Conservation (phyloP, 2,329 filamentous ascomycete species). For the Aureobasidium musti region DNA sequence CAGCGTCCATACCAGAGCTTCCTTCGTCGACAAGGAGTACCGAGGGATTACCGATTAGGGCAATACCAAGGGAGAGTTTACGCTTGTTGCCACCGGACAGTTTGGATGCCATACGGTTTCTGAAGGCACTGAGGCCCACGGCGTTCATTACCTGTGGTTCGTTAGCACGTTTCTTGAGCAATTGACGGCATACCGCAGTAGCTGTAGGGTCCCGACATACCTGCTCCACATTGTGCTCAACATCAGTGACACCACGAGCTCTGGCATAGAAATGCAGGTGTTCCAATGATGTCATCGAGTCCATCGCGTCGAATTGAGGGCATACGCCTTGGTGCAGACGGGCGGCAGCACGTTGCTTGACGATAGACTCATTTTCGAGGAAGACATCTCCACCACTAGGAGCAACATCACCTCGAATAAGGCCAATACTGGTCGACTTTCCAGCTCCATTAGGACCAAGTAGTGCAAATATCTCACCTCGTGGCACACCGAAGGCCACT, state of each 20-base stretch:
- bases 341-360: slow-evolving; percentile 69
- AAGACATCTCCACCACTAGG: slow-evolving; percentile 78
- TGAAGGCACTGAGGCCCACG: slow-evolving; percentile 73
- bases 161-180: background rate
- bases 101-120: slow-evolving; percentile 71
- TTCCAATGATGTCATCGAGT: slow-evolving; percentile 85
- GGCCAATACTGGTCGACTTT: slow-evolving; percentile 83
- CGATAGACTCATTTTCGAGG: slow-evolving; percentile 75
- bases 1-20: slow-evolving; percentile 83
- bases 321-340: slow-evolving; percentile 84
- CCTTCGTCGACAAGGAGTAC: slow-evolving; percentile 90
- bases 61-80: slow-evolving; percentile 87
- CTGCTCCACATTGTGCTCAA: slow-evolving; percentile 74
- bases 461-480: slow-evolving; percentile 82
- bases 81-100: slow-evolving; percentile 90
- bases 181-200: background rate
- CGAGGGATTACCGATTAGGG: slow-evolving; percentile 86
- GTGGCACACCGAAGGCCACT: slow-evolving; percentile 77
- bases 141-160: slow-evolving; percentile 58
- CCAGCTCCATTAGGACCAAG: slow-evolving; percentile 90
- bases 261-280: slow-evolving; percentile 86
- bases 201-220: slow-evolving; percentile 45
- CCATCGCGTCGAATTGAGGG: slow-evolving; percentile 74
- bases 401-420: slow-evolving; percentile 80
- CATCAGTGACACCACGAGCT: slow-evolving; percentile 73